Evolutionary conservation across 805 yeast genomes (phyloP).

Genomic region (Naumovozyma dairenensis): DNA sequence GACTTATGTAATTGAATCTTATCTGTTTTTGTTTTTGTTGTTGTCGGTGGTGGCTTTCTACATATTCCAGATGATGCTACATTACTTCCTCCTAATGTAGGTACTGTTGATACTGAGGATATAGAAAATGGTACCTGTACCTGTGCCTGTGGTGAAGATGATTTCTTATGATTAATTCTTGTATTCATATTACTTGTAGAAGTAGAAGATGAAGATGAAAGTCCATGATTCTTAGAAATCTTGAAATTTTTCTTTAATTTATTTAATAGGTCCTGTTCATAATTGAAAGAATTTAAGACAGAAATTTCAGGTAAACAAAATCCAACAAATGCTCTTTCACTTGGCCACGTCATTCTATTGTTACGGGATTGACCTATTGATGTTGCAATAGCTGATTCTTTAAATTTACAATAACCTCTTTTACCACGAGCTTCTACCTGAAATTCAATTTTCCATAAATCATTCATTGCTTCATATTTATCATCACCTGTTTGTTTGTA

Average conservation of each 20-base stretch:
- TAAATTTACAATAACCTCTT: constrained; percentile 28
- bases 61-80: neutral
- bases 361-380: constrained; percentile 13
- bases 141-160: no score
- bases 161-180: neutral
- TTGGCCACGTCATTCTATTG: constrained; percentile 19
- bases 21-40: neutral
- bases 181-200: neutral
- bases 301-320: constrained; percentile 12
- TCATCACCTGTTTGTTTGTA: constrained; percentile 28
- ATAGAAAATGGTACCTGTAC: no score
- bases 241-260: constrained; percentile 6
- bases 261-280: constrained; percentile 5
- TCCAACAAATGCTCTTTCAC: constrained; percentile 30
- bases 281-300: constrained; percentile 1
- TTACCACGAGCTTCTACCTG: constrained; percentile 30
- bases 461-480: constrained; percentile 29
- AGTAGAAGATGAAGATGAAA: no score
- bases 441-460: constrained; percentile 35
- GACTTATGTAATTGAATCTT: neutral
- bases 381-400: constrained; percentile 28
- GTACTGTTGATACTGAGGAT: neutral
- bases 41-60: neutral
- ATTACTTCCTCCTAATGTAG: neutral
- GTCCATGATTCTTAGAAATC: neutral